Evolutionary conservation across 2,329 filamentous ascomycete species (phyloP).

Genomic region (Ophiocordyceps robertsii): DNA sequence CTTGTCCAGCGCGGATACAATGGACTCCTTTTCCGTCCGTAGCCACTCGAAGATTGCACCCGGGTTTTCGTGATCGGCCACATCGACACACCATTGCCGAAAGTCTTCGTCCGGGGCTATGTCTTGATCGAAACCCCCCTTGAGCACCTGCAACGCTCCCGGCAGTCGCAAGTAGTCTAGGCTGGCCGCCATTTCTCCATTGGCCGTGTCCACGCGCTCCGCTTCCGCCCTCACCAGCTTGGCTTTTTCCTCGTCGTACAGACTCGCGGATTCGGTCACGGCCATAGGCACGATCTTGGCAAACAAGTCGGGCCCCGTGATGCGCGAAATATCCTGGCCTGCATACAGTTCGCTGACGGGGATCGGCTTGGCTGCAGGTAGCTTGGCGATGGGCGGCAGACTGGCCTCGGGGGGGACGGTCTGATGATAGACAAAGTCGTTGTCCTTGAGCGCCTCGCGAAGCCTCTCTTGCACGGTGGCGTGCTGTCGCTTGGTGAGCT

Average conservation of each 20-base stretch:
- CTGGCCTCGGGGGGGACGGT: constrained; percentile 76
- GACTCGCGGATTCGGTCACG: constrained; percentile 88
- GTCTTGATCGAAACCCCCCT: constrained; percentile 85
- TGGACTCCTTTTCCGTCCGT: constrained; percentile 61
- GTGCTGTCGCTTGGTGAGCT: constrained; percentile 72
- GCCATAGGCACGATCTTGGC: constrained; percentile 92
- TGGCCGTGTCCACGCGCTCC: constrained; percentile 82
- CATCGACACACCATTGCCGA: constrained; percentile 82
- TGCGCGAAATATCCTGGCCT: constrained; percentile 90
- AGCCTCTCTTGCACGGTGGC: constrained; percentile 72
- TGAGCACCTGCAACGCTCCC: constrained; percentile 76
- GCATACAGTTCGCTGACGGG: constrained; percentile 94
- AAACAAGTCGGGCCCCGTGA: constrained; percentile 94
- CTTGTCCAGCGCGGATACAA: constrained; percentile 59
- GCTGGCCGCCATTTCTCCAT: constrained; percentile 91
- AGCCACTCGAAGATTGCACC: constrained; percentile 66
- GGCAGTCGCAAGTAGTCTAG: constrained; percentile 88
- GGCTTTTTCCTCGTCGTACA: constrained; percentile 97
- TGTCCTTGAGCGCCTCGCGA: constrained; percentile 69
- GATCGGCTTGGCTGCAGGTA: constrained; percentile 92
- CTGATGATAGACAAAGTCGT: constrained; percentile 97
- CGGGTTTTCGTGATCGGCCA: constrained; percentile 75
- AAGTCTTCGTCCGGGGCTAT: constrained; percentile 84
- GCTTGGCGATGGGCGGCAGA: constrained; percentile 69
- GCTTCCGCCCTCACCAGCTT: constrained; percentile 89